Evolutionary conservation across 495 filamentous ascomycete genomes (phyloP).

Genomic region (Neurospora sp.): DNA sequence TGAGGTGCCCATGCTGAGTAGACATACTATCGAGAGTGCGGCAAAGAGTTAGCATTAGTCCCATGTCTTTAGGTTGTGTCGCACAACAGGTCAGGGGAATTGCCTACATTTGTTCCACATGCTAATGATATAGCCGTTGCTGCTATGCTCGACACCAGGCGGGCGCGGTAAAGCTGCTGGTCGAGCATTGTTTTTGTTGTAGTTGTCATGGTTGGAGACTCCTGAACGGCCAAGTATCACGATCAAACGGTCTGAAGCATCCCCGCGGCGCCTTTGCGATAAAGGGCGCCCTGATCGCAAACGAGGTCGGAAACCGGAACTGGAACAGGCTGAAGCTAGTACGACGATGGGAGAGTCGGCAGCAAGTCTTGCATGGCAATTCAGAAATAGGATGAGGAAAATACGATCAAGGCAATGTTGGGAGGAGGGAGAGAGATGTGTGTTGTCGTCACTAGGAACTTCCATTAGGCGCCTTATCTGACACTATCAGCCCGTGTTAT

Average conservation of each 20-base stretch:
- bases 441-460: background rate
- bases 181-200: constrained; percentile 17
- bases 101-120: constrained; percentile 78
- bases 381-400: background rate
- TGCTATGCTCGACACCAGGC: constrained; percentile 71
- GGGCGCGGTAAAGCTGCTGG: constrained; percentile 37
- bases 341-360: background rate
- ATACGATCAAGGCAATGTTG: background rate
- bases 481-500: background rate
- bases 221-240: background rate
- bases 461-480: background rate
- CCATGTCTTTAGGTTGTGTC: background rate
- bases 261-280: background rate
- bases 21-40: constrained; percentile 59
- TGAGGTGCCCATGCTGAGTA: constrained; percentile 98
- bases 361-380: background rate
- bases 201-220: background rate
- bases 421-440: background rate
- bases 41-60: background rate
- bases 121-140: constrained; percentile 79
- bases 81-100: background rate
- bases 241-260: background rate
- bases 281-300: background rate
- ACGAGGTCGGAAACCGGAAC: background rate
- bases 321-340: background rate